phyloP scores from a whole-genome alignment of 1,284 basidiomycete genomes.

The Trichosporon coremiiforme region DNA sequence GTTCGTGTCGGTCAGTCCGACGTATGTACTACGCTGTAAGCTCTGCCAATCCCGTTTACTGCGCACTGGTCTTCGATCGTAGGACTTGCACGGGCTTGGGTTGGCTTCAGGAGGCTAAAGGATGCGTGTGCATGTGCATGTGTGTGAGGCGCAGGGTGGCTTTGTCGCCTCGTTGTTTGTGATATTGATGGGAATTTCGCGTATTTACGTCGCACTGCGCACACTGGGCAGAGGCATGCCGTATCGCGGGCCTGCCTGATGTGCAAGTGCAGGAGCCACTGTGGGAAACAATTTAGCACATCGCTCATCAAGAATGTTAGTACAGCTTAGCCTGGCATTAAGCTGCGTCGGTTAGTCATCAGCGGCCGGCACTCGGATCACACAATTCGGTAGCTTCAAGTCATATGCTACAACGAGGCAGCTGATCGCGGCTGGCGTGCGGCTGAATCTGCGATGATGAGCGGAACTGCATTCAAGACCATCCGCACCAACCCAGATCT shows the following conservation, averaged over 20 bases:
- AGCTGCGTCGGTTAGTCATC: neutral
- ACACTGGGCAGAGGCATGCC: neutral
- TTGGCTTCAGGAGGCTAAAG: too few species aligned
- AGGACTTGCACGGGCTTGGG: too few species aligned
- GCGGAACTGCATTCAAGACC: neutral
- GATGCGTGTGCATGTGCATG: neutral
- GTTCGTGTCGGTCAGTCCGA: too few species aligned
- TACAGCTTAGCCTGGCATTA: neutral
- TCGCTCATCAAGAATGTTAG: neutral
- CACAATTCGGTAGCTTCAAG: neutral
- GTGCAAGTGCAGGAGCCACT: neutral
- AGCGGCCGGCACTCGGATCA: neutral
- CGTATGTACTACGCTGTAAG: neutral
- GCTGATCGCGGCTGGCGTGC: slow-evolving; percentile 6
- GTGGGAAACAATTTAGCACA: neutral
- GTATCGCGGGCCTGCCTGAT: neutral
- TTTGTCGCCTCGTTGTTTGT: neutral
- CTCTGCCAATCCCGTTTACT: neutral
- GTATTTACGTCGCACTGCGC: neutral
- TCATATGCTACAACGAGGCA: neutral
- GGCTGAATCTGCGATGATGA: neutral
- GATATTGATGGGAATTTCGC: neutral
- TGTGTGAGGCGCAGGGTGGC: neutral
- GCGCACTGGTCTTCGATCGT: neutral
- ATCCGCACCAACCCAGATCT: neutral